Conservation (phyloP, 202 grass and related monocot genomes). For the Elaeis oleifera region DNA sequence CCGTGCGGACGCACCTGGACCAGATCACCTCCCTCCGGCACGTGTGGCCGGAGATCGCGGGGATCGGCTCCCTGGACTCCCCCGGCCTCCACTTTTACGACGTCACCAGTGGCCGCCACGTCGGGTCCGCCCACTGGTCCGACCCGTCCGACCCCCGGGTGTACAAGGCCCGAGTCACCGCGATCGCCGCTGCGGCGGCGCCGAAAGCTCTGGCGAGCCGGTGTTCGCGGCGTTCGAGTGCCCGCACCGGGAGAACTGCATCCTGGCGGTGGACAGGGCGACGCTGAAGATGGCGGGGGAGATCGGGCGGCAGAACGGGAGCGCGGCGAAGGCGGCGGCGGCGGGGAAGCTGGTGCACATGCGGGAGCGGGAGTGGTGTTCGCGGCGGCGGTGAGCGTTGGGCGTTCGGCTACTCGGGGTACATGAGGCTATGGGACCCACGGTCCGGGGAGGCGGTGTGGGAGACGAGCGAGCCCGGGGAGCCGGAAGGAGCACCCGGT, state of each 20-base stretch:
- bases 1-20: slow-evolving; percentile 68
- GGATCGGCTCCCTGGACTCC: slow-evolving; percentile 38
- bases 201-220: slow-evolving; percentile 23
- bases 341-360: slow-evolving; percentile 53
- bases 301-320: slow-evolving; percentile 82
- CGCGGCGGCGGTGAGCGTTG: slow-evolving; percentile 48
- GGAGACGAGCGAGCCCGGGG: slow-evolving; percentile 92
- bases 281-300: slow-evolving; percentile 51
- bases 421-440: slow-evolving; percentile 85
- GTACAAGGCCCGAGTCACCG: slow-evolving; percentile 53
- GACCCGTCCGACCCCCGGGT: slow-evolving; percentile 57
- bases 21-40: slow-evolving; percentile 44
- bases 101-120: slow-evolving; percentile 39
- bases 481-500: slow-evolving; percentile 51
- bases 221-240: slow-evolving; percentile 75
- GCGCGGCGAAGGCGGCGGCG: slow-evolving; percentile 51
- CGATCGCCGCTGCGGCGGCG: slow-evolving; percentile 34
- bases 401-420: slow-evolving; percentile 85
- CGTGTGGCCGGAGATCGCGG: slow-evolving; percentile 32
- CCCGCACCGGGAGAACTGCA: slow-evolving; percentile 70
- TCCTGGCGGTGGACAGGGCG: slow-evolving; percentile 52
- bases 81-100: slow-evolving; percentile 71
- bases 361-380: slow-evolving; percentile 48
- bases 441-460: slow-evolving; percentile 63
- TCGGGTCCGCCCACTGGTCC: slow-evolving; percentile 51